phyloP scores from a whole-genome alignment of 2,329 filamentous ascomycete species.

The Hirsutella minnesotensis region DNA sequence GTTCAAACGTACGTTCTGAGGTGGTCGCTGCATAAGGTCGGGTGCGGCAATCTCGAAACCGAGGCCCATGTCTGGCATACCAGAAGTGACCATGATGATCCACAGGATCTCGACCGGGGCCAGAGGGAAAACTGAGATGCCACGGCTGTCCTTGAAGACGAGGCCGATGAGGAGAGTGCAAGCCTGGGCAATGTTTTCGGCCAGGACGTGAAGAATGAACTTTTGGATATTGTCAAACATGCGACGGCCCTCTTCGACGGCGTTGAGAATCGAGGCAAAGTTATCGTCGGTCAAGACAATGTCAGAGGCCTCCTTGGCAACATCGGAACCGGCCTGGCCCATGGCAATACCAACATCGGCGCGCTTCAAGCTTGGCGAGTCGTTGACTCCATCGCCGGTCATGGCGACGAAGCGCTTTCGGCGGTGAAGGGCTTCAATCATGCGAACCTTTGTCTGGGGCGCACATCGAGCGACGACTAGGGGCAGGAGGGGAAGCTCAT shows the following conservation, averaged over 20 bases:
- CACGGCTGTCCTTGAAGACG: conserved; percentile 52
- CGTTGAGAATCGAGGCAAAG: conserved; percentile 59
- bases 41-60: conserved; percentile 58
- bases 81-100: conserved; percentile 71
- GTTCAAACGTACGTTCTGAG: conserved; percentile 44
- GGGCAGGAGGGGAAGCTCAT: conserved; percentile 48
- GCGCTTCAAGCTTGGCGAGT: conserved; percentile 54
- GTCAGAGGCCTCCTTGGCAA: conserved; percentile 55
- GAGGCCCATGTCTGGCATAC: conserved; percentile 63
- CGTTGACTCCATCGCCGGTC: conserved; percentile 63
- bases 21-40: conserved; percentile 58
- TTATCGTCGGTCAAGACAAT: conserved; percentile 65
- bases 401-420: conserved; percentile 55
- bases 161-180: conserved; percentile 57
- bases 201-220: conserved; percentile 55
- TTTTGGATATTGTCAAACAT: conserved; percentile 68
- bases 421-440: conserved; percentile 62
- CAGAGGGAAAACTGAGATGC: conserved; percentile 58
- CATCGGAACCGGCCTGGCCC: conserved; percentile 56
- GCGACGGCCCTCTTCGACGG: conserved; percentile 57
- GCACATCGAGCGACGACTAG: conserved; percentile 60
- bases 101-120: conserved; percentile 65
- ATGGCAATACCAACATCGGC: conserved; percentile 63
- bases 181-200: conserved; percentile 59
- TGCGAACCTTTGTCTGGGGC: conserved; percentile 60